Evolutionary conservation across 2,329 filamentous ascomycete genomes (phyloP).

Genomic region (Verticillium albo-atrum): DNA sequence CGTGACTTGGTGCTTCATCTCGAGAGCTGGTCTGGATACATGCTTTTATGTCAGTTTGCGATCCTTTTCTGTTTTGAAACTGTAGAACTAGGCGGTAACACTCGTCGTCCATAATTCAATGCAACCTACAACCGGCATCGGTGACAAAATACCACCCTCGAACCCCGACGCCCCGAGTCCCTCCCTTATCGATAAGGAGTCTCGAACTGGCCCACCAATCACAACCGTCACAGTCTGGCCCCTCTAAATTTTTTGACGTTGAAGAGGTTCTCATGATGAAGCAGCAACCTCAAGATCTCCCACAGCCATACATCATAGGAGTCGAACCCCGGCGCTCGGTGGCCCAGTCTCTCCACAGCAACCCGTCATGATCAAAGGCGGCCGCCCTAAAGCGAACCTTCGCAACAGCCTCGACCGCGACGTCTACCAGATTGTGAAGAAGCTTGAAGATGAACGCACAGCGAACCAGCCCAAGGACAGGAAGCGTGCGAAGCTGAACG

Average conservation of each 20-base stretch:
- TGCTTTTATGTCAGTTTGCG: too few relatives aligned
- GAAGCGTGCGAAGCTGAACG: conserved; percentile 37
- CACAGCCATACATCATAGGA: not conserved
- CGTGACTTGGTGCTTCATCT: too few relatives aligned
- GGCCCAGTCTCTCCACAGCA: not conserved
- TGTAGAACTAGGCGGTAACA: too few relatives aligned
- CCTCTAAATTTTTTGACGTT: conserved; percentile 1
- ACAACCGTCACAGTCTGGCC: not conserved
- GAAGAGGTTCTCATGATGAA: not conserved
- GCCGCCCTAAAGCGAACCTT: conserved; percentile 28
- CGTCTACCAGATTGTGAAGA: conserved; percentile 75
- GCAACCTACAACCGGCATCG: too few relatives aligned
- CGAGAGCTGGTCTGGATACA: too few relatives aligned
- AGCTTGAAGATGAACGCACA: conserved; percentile 64
- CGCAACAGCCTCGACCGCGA: conserved; percentile 60
- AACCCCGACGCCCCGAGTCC: too few relatives aligned
- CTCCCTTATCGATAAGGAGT: not conserved
- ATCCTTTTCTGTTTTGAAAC: too few relatives aligned
- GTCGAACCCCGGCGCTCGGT: not conserved
- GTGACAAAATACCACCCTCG: too few relatives aligned
- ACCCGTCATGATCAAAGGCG: not conserved
- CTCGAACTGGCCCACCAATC: not conserved
- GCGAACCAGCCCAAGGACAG: conserved; percentile 31
- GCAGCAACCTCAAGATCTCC: not conserved
- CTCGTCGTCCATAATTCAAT: too few relatives aligned